A percentile compares a stretch with the other conserved stretches of the same genome.
Conservation (phyloP, 306 rosid genomes). For the Bauhinia variegata region DNA sequence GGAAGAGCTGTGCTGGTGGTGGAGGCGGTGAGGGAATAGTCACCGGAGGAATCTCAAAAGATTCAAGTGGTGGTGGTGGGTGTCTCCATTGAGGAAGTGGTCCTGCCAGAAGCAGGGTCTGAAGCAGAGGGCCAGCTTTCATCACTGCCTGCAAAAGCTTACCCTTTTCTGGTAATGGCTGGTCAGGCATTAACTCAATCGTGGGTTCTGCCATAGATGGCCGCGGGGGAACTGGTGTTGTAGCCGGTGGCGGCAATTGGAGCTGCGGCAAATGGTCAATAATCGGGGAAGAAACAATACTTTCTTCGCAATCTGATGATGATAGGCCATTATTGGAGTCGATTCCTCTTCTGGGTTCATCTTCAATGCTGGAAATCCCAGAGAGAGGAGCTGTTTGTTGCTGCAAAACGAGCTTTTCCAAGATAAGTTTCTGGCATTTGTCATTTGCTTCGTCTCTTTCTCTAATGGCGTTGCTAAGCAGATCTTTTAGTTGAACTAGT, state of each 20-base stretch:
- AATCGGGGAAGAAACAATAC: conserved; percentile 92
- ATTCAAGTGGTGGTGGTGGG: conserved; percentile 93
- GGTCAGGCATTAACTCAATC: conserved; percentile 57
- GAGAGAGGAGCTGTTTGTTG: conserved; percentile 67
- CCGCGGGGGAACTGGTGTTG: conserved; percentile 3
- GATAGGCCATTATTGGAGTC: conserved; percentile 79
- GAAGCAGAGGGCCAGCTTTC: conserved; percentile 97
- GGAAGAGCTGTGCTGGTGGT: conserved; percentile 52
- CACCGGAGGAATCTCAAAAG: conserved; percentile 90
- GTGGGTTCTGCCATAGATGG: conserved; percentile 33
- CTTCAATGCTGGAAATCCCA: conserved; percentile 93
- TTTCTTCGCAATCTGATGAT: conserved; percentile 94
- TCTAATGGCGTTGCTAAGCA: conserved; percentile 59
- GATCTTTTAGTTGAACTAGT: conserved; percentile 60
- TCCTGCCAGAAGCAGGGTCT: conserved; percentile 86
- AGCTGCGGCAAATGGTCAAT: conserved; percentile 53
- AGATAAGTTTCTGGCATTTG: conserved; percentile 60
- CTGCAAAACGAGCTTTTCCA: conserved; percentile 62
- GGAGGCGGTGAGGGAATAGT: conserved; percentile 66
- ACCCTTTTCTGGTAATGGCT: conserved; percentile 91
- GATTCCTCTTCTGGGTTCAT: conserved; percentile 78
- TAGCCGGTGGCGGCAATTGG: conserved; percentile 37
- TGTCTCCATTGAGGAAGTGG: conserved; percentile 99
- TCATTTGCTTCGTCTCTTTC: conserved; percentile 90
- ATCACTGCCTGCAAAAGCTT: conserved; percentile 95